These are phyloP conservation scores for Rhinocladiella mackenziei DNA, from an alignment of 2,329 filamentous ascomycete species.

Conservation along the genomic window DNA sequence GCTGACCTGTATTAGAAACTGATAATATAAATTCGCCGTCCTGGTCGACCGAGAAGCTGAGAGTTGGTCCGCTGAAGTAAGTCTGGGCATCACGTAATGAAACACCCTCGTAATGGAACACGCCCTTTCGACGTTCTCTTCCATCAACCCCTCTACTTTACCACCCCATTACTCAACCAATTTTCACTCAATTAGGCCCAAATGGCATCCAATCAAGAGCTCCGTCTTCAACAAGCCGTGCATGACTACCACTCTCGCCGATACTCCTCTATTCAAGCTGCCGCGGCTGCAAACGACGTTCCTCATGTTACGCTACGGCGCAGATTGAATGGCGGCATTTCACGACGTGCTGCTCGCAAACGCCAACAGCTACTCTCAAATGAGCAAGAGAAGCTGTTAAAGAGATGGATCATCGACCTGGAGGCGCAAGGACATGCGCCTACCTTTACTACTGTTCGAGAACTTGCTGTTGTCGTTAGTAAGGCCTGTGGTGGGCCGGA, in stretches of 20 bases:
- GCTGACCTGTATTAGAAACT: too few species aligned
- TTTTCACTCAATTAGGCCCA: neutral
- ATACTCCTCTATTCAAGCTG: conserved; percentile 1
- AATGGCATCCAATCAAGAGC: conserved; percentile 1
- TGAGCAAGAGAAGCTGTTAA: conserved; percentile 8
- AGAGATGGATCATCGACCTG: conserved; percentile 11
- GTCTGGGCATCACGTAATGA: neutral
- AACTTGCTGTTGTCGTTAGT: conserved; percentile 6
- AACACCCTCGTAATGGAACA: neutral
- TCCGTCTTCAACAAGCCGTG: neutral
- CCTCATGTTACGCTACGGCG: neutral
- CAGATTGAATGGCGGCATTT: neutral
- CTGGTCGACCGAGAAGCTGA: too few species aligned
- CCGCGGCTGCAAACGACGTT: neutral
- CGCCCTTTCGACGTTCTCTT: neutral
- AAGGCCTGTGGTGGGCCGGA: neutral
- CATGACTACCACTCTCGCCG: neutral
- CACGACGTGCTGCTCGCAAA: conserved; percentile 1
- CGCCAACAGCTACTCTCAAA: conserved; percentile 7
- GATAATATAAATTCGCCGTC: too few species aligned
- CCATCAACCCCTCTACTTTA: neutral
- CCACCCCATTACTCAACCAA: neutral
- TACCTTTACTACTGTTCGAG: conserved; percentile 8
- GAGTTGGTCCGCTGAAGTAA: too few species aligned
- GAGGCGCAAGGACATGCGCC: conserved; percentile 9